These are phyloP conservation scores for Capsella rubella DNA, from an alignment of 441 rosid genomes.

Conservation along the genomic window DNA sequence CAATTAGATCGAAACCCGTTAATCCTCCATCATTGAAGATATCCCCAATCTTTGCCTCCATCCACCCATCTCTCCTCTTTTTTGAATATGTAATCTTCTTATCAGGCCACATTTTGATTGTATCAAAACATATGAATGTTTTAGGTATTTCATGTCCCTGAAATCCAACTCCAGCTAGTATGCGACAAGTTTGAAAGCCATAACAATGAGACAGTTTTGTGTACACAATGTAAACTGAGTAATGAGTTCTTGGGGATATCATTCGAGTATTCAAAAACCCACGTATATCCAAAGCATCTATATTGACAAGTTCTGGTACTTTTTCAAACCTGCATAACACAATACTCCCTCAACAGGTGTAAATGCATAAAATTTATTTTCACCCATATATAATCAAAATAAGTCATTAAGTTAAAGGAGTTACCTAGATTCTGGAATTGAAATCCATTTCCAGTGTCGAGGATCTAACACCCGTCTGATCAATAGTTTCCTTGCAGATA, in stretches of 20 bases:
- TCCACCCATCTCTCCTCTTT: background rate
- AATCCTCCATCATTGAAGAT: background rate
- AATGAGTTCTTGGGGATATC: background rate
- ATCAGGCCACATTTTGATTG: background rate
- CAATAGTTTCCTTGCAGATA: constrained; percentile 50
- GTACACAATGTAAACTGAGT: background rate
- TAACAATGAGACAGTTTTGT: background rate
- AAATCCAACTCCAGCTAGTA: background rate
- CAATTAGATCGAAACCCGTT: background rate
- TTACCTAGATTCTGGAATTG: background rate
- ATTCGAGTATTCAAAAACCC: background rate
- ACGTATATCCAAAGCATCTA: background rate
- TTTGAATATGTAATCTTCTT: background rate
- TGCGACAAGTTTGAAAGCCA: background rate
- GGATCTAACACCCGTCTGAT: constrained; percentile 58
- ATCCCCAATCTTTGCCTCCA: background rate
- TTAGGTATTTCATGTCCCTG: background rate
- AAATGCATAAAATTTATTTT: too few relatives aligned
- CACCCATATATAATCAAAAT: background rate
- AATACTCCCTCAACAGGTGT: too few relatives aligned
- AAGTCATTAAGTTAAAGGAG: background rate
- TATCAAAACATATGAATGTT: background rate
- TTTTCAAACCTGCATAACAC: background rate
- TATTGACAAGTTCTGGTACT: background rate
- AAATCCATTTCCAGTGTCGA: constrained; percentile 54